Base-by-base conservation (phyloP, 257 asterid genomes). In the Coffea canephora region DNA sequence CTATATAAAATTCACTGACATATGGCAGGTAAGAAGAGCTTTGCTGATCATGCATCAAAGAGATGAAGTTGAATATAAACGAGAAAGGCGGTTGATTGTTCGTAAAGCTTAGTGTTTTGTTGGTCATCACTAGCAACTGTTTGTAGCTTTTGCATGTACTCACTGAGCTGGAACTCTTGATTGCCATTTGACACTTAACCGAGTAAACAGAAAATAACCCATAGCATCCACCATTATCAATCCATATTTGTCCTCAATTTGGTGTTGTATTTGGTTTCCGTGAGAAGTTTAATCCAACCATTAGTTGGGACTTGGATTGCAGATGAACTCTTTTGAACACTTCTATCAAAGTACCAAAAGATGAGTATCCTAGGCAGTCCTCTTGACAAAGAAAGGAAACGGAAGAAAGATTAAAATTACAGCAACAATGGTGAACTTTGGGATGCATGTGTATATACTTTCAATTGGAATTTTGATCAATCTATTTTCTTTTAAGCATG, bases 11-110 rank as follows among this genome's bases (percentile, higher is more conserved):
- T 71, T 74, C 73, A 41, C 84, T 73, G 73, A 46, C 62, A 25
- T 81, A 12, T 73, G 73, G 16, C 97, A 96, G 97, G 89, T 96
- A 66, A 87, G 98, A 84, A 94, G 99, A 86, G 99, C 99, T 74
- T 68, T 96, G 85, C 12, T 96, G 82, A 85, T 96, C 64, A 96
- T 96, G 99, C 97, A 92, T 82, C 98, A 96, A 79, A 85, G 99
- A 79, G 99, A 94, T 18, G 99, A 96, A 86, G 99, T 96, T 7
- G 99, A 96, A 79, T 94, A 94, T 90, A 91, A 86, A 75, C 86
- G 97, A 69, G 99, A 94, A 81, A 83, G 98, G 75, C 86, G 97
- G 52, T 82, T 90, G 6, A 87, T 96, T 69, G 91, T 92, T 46
- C 97, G 97, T 16, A 96, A 96, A 84, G 91, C 96, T 67, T 93